Base-by-base conservation (phyloP, 441 rosid genomes). In the Gossypium davidsonii region DNA sequence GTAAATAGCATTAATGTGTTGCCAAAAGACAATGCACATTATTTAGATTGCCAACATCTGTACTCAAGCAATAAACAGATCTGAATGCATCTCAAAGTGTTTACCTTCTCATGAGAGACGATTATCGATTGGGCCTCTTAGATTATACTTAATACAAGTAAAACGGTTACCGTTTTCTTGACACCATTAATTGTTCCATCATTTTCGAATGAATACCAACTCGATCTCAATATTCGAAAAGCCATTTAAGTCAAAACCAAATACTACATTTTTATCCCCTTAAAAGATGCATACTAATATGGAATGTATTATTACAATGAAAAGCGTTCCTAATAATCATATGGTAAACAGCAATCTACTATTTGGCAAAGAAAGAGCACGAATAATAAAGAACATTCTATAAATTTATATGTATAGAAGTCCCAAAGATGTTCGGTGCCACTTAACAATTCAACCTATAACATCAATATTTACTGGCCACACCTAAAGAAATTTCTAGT, bases 281-380 rank as follows among this genome's bases (percentile, higher is more conserved):
- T 63, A 37, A 37, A 63, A 17, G 51, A 21, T 44, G 14, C 18
- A 65, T 65, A 44, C 34, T 20, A 21, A 10, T 14, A 44, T 6
- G 17, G 14, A 44, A 65, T 65, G 70, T 21, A 65, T 11, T 21
- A 44, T 65, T 65, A 65, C 55, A 48, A 65, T 44, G 26, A 65
- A 44, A 44, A 20, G 5, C 56, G 7, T 46, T 21, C 56, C 37
- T 46, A 44, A 46, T 23, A 21, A 51, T 14, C 31, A 21, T 6
- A 21, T 14, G 12, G 70, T n/a, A 44, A 66, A 46, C 3, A 44
- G 6, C 70, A 46, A 66, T 6, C 55, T 44, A 21, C n/a, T 42
- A 20, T 3, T 6, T 14, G 37, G 4, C 26, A 67, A 14, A 56
- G 71, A 67, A 46, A 67, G 70, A 14, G 34, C 39, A 12, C 21